Evolutionary conservation across 2,329 filamentous ascomycete species (phyloP), one percentile per base, ranked within the genome.

Genomic region (Fusarium zealandicum): DNA sequence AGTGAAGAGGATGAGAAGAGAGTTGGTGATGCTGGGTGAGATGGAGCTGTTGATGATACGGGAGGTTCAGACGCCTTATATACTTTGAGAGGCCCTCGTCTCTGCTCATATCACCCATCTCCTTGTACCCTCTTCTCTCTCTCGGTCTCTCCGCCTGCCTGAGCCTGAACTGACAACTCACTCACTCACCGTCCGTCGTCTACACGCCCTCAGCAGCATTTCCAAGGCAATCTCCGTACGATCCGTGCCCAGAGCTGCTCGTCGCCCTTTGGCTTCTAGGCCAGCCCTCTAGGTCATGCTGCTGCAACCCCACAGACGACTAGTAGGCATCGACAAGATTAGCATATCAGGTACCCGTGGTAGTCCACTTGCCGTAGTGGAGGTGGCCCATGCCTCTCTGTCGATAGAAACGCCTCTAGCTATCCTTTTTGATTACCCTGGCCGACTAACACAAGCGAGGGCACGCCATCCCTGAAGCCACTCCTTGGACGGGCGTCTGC

Each of bases 1-100:
- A 57, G 56, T 45, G 61, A 64, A 61, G 41, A 48, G 50, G 27
- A n/a, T n/a, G n/a, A 37, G 36, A 37, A 39, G 39, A 44, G 31
- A 52, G 53, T 35, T 27, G 45, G 22, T 48, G 46, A 59, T 27
- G 47, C 36, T 39, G 35, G 39, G 51, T 59, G 54, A 55, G 36
- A 54, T 51, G 32, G 8, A 16, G 11, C 6, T 27, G 36, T 27
- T 48, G 43, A 41, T 18, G 44, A 52, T 46, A 40, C 37, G 43
- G 59, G 46, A 31, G 22, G 37, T 28, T 31, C 17, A 49, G 33
- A 27, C 20, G 13, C 53, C 36, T 63, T 62, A 62, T 62, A 62
- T 62, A 63, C 30, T 13, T 17, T 35, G 10, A 11, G 32, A 16
- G n/a, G 18, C 14, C 31, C 27, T 38, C 20, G 17, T 25, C 28